These are phyloP conservation scores for Ogataea degrootiae DNA, from an alignment of 805 yeast genomes.

Conservation along the genomic window DNA sequence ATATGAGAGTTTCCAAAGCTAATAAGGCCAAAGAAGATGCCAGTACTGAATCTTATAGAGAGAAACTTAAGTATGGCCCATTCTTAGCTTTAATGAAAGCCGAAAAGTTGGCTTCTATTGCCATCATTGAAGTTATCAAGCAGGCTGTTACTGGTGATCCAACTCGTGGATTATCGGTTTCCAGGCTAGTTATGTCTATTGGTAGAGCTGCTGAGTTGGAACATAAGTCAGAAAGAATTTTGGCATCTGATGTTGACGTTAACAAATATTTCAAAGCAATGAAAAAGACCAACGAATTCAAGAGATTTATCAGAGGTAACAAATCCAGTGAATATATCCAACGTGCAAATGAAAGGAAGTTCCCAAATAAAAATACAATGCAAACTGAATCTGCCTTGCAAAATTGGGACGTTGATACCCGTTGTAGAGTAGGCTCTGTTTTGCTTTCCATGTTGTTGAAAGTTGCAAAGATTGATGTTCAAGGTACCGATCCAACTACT, in stretches of 20 bases:
- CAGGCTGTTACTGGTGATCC: constrained; percentile 71
- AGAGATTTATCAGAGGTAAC: constrained; percentile 33
- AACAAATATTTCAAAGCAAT: constrained; percentile 49
- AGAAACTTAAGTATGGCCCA: constrained; percentile 66
- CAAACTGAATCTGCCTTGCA: neutral
- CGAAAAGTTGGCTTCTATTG: constrained; percentile 75
- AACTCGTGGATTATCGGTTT: constrained; percentile 77
- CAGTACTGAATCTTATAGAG: constrained; percentile 12
- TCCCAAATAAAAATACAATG: constrained; percentile 3
- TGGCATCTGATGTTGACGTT: constrained; percentile 51
- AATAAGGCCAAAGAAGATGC: constrained; percentile 2
- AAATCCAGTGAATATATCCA: constrained; percentile 25
- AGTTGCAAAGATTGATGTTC: constrained; percentile 76
- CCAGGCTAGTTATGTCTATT: constrained; percentile 73
- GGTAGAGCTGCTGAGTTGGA: constrained; percentile 85
- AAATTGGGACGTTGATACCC: constrained; percentile 29
- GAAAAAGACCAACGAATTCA: constrained; percentile 40
- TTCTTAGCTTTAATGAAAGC: constrained; percentile 68
- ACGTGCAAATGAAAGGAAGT: constrained; percentile 20
- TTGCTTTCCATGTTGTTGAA: constrained; percentile 70
- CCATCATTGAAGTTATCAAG: constrained; percentile 77
- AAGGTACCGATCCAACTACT: constrained; percentile 77
- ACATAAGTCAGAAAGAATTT: constrained; percentile 63
- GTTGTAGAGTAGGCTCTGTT: constrained; percentile 76
- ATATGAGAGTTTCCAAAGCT: too few relatives aligned